Evolutionary conservation across 1,284 basidiomycete species (phyloP), one percentile per base, ranked within the genome.

Genomic region (Puccinia polysora): DNA sequence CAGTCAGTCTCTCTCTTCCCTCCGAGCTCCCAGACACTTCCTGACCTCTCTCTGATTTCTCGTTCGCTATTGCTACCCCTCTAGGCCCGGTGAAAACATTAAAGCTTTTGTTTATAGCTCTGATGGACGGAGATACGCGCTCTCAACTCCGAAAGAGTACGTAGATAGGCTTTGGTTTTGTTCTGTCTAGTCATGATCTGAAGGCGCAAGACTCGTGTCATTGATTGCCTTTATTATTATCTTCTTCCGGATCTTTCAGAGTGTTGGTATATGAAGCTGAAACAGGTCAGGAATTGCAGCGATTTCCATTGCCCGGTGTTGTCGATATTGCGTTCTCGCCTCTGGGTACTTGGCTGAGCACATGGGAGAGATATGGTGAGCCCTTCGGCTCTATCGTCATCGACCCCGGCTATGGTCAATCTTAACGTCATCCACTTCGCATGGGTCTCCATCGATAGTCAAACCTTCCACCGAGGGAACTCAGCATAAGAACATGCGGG

Each of bases 321-420:
- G 80, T 92, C 73, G 92, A 95, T 78, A 81, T 97, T 76, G 85
- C 85, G 75, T 96, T 97, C 81, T 97, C 94, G 6, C 94, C 95
- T 5, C 86, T 89, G 75, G 93, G 91, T 55, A 91, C 89, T 1
- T 96, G 90, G 81, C 80, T 98, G 60, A 91, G 89, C 73, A 96
- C 91, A 56, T 97, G 92, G 90, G 92, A 97, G 82, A 86, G 95
- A 74, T 89, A 88, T 75, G 82, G 85, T 85, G 80, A 76, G 83
- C 65, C 8, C 4, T 56, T 23, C 40, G n/a, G n/a, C 5, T 6
- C 36, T 40, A 4, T 50, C 34, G 34, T 18, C 2, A 4, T 36
- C 10, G 28, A 56, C 25, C 2, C 23, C n/a, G n/a, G n/a, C n/a
- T n/a, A n/a, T n/a, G n/a, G n/a, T n/a, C n/a, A n/a, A 50, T 36